Conservation (phyloP, 2,329 filamentous ascomycete species). For the Paracorniculantispora psalliotae region DNA sequence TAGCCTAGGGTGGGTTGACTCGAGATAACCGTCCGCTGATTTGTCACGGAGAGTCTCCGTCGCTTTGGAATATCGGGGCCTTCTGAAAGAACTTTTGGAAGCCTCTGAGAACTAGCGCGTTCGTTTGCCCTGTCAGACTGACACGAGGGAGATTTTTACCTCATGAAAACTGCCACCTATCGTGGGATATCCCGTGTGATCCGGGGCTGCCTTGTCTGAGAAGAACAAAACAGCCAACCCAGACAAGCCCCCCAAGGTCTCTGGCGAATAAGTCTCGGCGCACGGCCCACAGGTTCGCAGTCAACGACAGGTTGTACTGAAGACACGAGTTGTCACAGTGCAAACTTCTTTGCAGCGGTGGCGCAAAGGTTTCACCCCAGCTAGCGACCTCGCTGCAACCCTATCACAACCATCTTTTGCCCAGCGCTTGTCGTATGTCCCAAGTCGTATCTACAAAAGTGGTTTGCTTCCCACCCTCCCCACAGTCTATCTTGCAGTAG, state of each 20-base stretch:
- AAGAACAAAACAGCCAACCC: neutral
- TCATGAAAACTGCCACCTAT: slow-evolving; percentile 1
- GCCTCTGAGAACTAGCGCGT: neutral
- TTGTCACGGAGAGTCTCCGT: neutral
- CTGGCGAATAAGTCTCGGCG: neutral
- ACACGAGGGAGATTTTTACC: neutral
- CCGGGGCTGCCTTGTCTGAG: neutral
- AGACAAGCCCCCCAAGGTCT: neutral
- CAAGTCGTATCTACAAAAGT: slow-evolving; percentile 5
- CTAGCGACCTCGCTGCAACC: neutral
- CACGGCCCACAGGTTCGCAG: slow-evolving; percentile 1
- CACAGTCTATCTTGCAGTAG: slow-evolving; percentile 5
- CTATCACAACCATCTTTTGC: neutral
- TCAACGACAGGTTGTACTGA: neutral
- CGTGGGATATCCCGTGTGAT: too few species aligned
- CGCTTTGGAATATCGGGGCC: neutral
- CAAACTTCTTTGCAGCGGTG: neutral
- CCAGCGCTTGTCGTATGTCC: neutral
- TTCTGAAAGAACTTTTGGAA: slow-evolving; percentile 11
- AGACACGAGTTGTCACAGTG: neutral
- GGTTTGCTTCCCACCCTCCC: neutral
- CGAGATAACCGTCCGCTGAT: neutral
- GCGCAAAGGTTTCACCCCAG: neutral
- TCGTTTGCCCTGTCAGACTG: neutral
- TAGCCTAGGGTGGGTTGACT: neutral